Percentiles rank a stretch among this genome's conserved stretches.
These are phyloP conservation scores for Hanseniaspora vineae DNA, from an alignment of 805 yeast genomes.

Conservation along the genomic window DNA sequence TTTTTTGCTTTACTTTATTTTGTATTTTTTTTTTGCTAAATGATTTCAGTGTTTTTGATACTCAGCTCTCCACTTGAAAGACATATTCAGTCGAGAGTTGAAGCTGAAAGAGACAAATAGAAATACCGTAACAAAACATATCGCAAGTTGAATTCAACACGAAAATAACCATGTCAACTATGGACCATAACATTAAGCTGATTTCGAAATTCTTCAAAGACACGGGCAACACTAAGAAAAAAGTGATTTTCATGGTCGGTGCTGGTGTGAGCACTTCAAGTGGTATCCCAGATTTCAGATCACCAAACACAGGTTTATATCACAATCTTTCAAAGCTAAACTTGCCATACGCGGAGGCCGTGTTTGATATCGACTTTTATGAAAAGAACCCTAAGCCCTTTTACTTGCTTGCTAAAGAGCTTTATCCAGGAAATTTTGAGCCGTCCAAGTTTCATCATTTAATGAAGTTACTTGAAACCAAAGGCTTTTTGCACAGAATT, in stretches of 20 bases:
- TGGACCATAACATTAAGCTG: neutral
- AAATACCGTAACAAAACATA: too few species aligned
- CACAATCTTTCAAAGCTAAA: conserved; percentile 61
- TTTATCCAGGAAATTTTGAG: conserved; percentile 75
- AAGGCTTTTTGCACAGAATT: conserved; percentile 48
- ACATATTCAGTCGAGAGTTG: too few species aligned
- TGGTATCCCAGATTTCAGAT: conserved; percentile 91
- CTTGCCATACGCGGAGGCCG: conserved; percentile 90
- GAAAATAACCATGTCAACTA: neutral
- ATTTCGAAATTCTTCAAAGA: conserved; percentile 1
- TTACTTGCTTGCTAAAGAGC: conserved; percentile 68
- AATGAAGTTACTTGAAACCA: conserved; percentile 52
- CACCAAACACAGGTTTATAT: conserved; percentile 82
- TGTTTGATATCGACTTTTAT: conserved; percentile 80
- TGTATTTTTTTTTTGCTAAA: neutral
- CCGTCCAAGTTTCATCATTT: conserved; percentile 78
- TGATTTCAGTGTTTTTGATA: neutral
- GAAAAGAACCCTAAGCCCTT: conserved; percentile 69
- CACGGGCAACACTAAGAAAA: conserved; percentile 17
- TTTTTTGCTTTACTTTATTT: conserved; percentile 8
- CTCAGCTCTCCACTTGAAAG: too few species aligned
- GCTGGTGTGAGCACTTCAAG: conserved; percentile 92
- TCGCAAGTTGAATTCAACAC: too few species aligned
- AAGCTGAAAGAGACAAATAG: too few species aligned
- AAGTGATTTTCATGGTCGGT: conserved; percentile 63